Evolutionary conservation across 345 rosid genomes (phyloP), one percentile per base, ranked within the genome.

Genomic region (Garcia nutans): DNA sequence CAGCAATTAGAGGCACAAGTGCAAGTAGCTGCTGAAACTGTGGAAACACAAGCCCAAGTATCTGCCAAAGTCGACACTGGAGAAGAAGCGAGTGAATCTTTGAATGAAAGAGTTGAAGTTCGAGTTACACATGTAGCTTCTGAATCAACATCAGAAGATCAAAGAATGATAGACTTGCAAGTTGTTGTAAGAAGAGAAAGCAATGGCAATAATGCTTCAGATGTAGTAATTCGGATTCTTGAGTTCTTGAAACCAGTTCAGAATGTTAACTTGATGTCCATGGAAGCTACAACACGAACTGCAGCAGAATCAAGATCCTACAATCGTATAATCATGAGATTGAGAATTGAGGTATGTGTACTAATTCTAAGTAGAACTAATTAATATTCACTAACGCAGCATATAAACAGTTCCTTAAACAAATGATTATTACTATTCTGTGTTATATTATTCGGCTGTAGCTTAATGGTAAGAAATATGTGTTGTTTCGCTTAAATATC

Each of bases 181-280:
- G 84, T 94, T 75, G 79, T 62, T 37, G 76, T 85, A 10, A 82
- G 90, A 71, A 90, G 84, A 79, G 85, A 88, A 61, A 49, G 75
- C 59, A 24, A 80, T 47, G 50, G 2, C 10, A 47, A 47, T 33
- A 67, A 37, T 37, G 41, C 78, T 2, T 49, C 61, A 45, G 87
- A 86, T 41, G 23, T 88, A 81, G 78, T 83, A 55, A 86, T 88
- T 79, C 82, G 83, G 19, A 78, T 94, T 44, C 80, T 94, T 2
- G 90, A 94, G 74, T 89, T 94, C 84, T 74, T 92, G 85, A 91
- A 84, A 77, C 87, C 71, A 70, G 80, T 72, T 68, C 73, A 68
- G 50, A 84, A 85, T 79, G 85, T 88, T 64, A 88, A 82, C 78
- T 68, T 90, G 81, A 42, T 86, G 69, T 86, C 93, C 76, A 72